phyloP scores from a whole-genome alignment of 1,284 basidiomycete species.

The Schizopora paradoxa region DNA sequence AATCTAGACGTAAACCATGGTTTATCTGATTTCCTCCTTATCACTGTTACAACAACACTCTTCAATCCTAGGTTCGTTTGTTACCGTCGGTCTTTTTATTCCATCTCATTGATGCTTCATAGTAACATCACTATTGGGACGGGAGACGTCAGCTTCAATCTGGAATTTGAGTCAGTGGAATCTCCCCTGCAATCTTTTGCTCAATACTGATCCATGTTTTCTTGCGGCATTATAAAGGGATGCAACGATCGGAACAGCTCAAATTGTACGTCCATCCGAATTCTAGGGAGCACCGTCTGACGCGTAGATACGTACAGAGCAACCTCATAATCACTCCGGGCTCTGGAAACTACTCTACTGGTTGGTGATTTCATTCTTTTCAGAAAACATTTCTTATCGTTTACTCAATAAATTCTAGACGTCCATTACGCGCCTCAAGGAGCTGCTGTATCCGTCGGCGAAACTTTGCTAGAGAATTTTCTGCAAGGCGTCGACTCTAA shows the following conservation, averaged over 20 bases:
- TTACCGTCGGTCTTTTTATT: constrained; percentile 8
- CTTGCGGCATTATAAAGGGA: constrained; percentile 37
- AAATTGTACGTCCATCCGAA: constrained; percentile 40
- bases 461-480: constrained; percentile 62
- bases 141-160: constrained; percentile 60
- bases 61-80: constrained; percentile 55
- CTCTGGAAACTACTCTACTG: constrained; percentile 46
- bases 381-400: not conserved
- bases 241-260: constrained; percentile 54
- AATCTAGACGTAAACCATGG: constrained; percentile 70
- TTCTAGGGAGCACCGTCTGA: constrained; percentile 22
- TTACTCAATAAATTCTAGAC: constrained; percentile 30
- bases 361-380: constrained; percentile 26
- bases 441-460: constrained; percentile 48
- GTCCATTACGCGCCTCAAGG: constrained; percentile 66
- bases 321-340: constrained; percentile 54
- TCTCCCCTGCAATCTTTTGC: not conserved
- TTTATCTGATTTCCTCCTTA: constrained; percentile 63
- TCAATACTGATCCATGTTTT: constrained; percentile 6
- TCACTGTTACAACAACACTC: constrained; percentile 55
- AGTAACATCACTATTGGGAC: constrained; percentile 69
- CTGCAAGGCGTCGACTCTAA: constrained; percentile 59
- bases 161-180: constrained; percentile 55
- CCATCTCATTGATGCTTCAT: constrained; percentile 20
- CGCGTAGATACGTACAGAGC: constrained; percentile 30